A percentile compares a stretch with the other conserved stretches of the same genome.
Conservation (phyloP, 2,329 filamentous ascomycete species). For the Dothiorella sarmentorum region DNA sequence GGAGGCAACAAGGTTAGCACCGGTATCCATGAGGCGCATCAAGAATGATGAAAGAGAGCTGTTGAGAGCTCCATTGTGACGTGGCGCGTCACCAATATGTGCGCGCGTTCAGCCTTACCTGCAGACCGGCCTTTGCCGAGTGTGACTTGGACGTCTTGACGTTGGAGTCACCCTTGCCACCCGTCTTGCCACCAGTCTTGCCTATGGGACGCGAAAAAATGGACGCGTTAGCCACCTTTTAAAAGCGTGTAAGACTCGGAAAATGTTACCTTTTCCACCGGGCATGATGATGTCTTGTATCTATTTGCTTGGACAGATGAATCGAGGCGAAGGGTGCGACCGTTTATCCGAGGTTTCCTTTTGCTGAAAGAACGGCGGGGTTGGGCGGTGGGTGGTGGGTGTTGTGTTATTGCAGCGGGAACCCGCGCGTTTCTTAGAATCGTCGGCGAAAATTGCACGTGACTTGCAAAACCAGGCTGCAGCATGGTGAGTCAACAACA, state of each 20-base stretch:
- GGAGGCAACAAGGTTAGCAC: slow-evolving; percentile 20
- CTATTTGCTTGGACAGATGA: neutral
- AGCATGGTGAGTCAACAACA: neutral
- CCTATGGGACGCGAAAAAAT: slow-evolving; percentile 33
- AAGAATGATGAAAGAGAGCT: neutral
- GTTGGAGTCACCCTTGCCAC: slow-evolving; percentile 70
- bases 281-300: slow-evolving; percentile 50
- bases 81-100: slow-evolving; percentile 4
- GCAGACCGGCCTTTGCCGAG: slow-evolving; percentile 89
- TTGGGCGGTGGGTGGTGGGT: slow-evolving; percentile 11
- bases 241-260: slow-evolving; percentile 4
- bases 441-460: neutral
- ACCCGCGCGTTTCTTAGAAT: slow-evolving; percentile 12
- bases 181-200: slow-evolving; percentile 78
- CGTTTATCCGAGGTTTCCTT: neutral
- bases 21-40: neutral
- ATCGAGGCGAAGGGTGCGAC: neutral
- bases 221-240: slow-evolving; percentile 29
- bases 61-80: slow-evolving; percentile 18
- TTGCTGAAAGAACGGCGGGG: neutral
- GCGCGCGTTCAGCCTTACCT: slow-evolving; percentile 63
- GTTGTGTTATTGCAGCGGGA: slow-evolving; percentile 12
- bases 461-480: slow-evolving; percentile 4
- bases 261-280: slow-evolving; percentile 84
- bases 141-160: slow-evolving; percentile 92